Conservation (phyloP, 2,329 filamentous ascomycete species). For the Aspergillus pseudonomiae region DNA sequence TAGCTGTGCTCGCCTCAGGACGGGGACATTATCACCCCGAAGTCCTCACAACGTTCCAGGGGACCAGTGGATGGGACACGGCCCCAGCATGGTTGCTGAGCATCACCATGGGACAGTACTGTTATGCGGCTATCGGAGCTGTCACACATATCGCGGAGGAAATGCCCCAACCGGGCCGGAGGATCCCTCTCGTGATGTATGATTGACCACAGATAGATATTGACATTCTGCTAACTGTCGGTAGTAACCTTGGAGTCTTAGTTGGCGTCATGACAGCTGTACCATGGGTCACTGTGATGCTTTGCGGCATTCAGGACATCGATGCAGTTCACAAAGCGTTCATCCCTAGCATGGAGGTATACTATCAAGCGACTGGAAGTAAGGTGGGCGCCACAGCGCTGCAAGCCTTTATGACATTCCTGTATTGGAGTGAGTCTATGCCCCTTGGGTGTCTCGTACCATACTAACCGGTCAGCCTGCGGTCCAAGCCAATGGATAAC, state of each 20-base stretch:
- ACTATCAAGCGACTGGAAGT: slow-evolving; percentile 8
- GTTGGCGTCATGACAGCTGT: slow-evolving; percentile 7
- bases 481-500: slow-evolving; percentile 10
- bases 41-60: slow-evolving; percentile 18
- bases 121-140: slow-evolving; percentile 27
- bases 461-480: slow-evolving; percentile 3
- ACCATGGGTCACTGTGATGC: slow-evolving; percentile 4
- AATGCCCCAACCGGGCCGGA: slow-evolving; percentile 2
- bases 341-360: slow-evolving; percentile 5
- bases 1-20: not conserved
- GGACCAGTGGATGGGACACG: slow-evolving; percentile 30
- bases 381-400: slow-evolving; percentile 2
- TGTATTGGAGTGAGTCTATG: slow-evolving; percentile 10
- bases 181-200: slow-evolving; percentile 8
- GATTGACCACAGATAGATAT: not conserved
- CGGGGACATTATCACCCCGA: slow-evolving; percentile 4
- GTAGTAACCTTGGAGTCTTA: slow-evolving; percentile 9
- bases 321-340: slow-evolving; percentile 1
- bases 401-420: slow-evolving; percentile 3
- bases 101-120: slow-evolving; percentile 30
- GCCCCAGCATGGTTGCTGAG: slow-evolving; percentile 27
- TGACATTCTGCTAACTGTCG: slow-evolving; percentile 12
- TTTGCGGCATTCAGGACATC: slow-evolving; percentile 5
- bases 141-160: slow-evolving; percentile 30
- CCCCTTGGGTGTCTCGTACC: not conserved